phyloP scores from a whole-genome alignment of 768 basidiomycete genomes.

The Tulasnella sp. region DNA sequence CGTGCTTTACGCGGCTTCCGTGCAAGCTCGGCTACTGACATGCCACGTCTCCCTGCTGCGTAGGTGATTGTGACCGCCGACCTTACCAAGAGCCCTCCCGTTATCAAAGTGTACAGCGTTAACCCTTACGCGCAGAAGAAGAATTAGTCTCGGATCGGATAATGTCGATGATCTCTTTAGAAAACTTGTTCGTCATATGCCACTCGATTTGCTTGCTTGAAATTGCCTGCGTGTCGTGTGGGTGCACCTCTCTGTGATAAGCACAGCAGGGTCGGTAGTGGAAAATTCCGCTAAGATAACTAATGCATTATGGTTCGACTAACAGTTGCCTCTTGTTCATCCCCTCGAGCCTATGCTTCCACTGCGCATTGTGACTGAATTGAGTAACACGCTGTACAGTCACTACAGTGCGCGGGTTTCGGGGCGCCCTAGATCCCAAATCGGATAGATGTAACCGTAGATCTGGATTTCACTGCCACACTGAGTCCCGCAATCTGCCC shows the following conservation, averaged over 20 bases:
- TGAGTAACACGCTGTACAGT: background rate
- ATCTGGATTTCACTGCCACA: background rate
- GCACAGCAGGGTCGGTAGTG: background rate
- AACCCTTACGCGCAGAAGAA: conserved; percentile 66
- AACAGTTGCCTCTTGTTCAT: background rate
- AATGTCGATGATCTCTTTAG: background rate
- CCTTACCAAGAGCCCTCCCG: conserved; percentile 89
- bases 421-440: background rate
- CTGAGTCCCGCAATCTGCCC: background rate
- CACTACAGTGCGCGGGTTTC: background rate
- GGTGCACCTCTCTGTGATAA: background rate
- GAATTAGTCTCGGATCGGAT: background rate
- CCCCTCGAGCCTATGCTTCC: background rate
- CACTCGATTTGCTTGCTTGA: background rate
- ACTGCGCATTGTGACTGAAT: background rate
- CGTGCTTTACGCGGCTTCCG: conserved; percentile 29
- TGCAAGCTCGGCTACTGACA: conserved; percentile 9
- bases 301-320: background rate
- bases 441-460: background rate
- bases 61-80: conserved; percentile 94
- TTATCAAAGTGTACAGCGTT: conserved; percentile 95
- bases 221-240: background rate
- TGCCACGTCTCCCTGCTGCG: conserved; percentile 10
- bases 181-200: background rate
- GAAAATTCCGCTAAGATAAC: background rate